Evolutionary conservation across 768 basidiomycete species (phyloP), one percentile per base, ranked within the genome.

Genomic region (Xerocomus brunneocitrinus): DNA sequence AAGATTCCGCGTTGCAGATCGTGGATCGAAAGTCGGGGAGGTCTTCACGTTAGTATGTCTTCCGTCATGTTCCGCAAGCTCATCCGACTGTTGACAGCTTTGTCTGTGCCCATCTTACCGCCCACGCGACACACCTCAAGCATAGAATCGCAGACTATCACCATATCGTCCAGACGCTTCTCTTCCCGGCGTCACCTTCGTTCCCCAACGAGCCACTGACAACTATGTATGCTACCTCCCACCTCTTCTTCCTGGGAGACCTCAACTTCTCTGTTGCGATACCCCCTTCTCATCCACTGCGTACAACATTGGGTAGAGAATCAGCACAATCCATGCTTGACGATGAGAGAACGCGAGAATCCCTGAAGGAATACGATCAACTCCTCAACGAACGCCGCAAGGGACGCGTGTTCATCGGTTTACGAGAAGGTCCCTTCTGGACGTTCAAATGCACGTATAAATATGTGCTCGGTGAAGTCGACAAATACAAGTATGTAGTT

Each of bases 181-280:
- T 95, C 43, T 97, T 99, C 62, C 73, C 82, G 8, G 75, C 89
- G 8, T 52, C 76, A 2, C 68, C 74, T 34, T 66, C 70, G 3
- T 69, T 73, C 3, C 66, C 71, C 8, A 69, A 77, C 0, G 62
- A 61, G 27, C 53, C 58, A 10, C 71, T 75, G 5, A 81, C 83
- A 45, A 87, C 83, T 10, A 79, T 98, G 43, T 93, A 89, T 73
- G 76, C 83, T 41, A 88, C 93, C 0, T 91, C 91, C 12, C 91
- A 98, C 67, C 77, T 97, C 1, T 97, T 98, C 77, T 78, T 97
- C 67, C 78, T 97, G 32, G 95, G 95, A 6, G 95, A 98, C 70
- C 80, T 97, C 57, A 98, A 98, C 71, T 97, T 94, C 70, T 84
- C 94, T 14, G 69, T 98, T 14, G 74, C 78, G n/a, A 60, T 87